Conservation (phyloP, 2,329 filamentous ascomycete genomes). For the Anthostomella pinea region DNA sequence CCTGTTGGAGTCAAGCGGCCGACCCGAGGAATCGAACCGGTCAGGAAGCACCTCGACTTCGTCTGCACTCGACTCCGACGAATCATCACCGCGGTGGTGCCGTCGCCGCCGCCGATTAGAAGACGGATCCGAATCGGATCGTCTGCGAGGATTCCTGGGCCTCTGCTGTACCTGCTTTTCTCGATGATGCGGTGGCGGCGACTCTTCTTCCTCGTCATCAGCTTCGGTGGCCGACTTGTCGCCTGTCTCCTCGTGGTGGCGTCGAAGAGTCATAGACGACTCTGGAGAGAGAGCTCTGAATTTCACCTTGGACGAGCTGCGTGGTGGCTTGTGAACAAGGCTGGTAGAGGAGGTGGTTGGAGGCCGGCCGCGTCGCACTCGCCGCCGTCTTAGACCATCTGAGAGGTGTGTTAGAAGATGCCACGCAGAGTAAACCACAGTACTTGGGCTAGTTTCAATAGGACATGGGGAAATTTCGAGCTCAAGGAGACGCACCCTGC, state of each 20-base stretch:
- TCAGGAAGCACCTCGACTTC: conserved; percentile 31
- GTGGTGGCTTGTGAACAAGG: conserved; percentile 7
- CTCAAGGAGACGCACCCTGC: conserved; percentile 35
- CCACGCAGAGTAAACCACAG: background rate
- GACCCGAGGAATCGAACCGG: conserved; percentile 29
- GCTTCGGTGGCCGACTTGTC: conserved; percentile 9
- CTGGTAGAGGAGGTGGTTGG: conserved; percentile 8
- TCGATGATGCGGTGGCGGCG: background rate
- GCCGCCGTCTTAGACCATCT: conserved; percentile 25
- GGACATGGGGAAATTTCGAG: conserved; percentile 11
- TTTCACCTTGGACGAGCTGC: conserved; percentile 21
- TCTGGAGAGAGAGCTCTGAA: conserved; percentile 31
- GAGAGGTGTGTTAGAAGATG: conserved; percentile 8
- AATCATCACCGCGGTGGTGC: conserved; percentile 9
- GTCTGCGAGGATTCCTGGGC: conserved; percentile 12
- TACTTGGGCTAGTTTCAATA: background rate
- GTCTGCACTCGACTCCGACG: conserved; percentile 18
- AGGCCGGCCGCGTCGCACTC: conserved; percentile 4
- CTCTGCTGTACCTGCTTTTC: conserved; percentile 4
- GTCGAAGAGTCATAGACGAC: conserved; percentile 28
- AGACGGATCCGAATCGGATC: conserved; percentile 24
- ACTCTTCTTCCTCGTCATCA: conserved; percentile 4
- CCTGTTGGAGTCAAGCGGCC: conserved; percentile 15
- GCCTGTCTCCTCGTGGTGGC: conserved; percentile 18
- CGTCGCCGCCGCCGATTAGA: conserved; percentile 16